Evolutionary conservation across 2,329 filamentous ascomycete species (phyloP), one percentile per base, ranked within the genome.

Genomic region (Alternaria metachromatica): DNA sequence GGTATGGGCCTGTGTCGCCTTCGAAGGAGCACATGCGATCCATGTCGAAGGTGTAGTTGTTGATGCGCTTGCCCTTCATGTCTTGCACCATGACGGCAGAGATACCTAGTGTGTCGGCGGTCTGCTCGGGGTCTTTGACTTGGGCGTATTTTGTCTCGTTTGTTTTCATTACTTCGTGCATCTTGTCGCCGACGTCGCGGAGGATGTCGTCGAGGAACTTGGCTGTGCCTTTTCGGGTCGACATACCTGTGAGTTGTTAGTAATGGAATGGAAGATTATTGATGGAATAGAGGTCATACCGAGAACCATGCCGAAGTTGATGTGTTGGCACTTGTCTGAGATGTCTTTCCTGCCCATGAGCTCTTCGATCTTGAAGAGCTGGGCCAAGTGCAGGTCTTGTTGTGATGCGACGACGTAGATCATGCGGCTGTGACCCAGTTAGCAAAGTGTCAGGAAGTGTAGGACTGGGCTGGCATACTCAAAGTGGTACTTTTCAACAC

Each of bases 11-110:
- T 3, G 92, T 96, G 79, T 95, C 92, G 45, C 92, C 92, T 81
- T 96, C 92, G 69, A 94, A 94, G 4, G 90, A 92, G 8, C 89
- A 92, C 91, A 96, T 94, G 69, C 88, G 86, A 63, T 93, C 89
- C 85, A 94, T 89, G 82, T 94, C 90, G 81, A 95, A 94, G 61
- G 86, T 84, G 80, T 91, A 89, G 72, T 87, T 87, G 80, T 89
- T 89, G 76, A 89, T 84, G 67, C 92, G 88, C 88, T 97, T 98
- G 79, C 95, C 96, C 69, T 88, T 92, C 93, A 98, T 97, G 77
- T 98, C 96, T 82, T 98, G 95, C 20, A 97, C 93, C 94, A 98
- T 98, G 77, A 98, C 95, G 76, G 92, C 91, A 68, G 92, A 94
- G 78, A 98, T 97, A 67, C 95, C 96, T 4, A 98, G 87, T 11